Evolutionary conservation across 345 rosid species (phyloP).

Genomic region (Syzygium aqueum): DNA sequence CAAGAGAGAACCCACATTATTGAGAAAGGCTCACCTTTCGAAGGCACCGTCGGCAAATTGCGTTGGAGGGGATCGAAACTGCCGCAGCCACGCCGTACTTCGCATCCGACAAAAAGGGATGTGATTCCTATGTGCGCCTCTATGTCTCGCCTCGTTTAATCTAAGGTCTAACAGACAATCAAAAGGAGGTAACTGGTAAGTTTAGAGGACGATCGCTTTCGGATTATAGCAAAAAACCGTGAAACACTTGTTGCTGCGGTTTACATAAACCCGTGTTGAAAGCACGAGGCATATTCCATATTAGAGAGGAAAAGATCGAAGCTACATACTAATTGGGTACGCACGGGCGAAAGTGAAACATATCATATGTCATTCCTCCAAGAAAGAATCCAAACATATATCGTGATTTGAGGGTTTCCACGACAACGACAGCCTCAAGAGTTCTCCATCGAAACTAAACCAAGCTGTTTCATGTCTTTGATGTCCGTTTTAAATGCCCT

Average conservation of each 20-base stretch:
- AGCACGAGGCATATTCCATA: background rate
- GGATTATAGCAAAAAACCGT: background rate
- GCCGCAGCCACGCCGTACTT: background rate
- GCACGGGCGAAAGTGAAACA: background rate
- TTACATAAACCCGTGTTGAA: background rate
- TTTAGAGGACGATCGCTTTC: background rate
- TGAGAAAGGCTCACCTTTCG: background rate
- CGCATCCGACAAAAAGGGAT: background rate
- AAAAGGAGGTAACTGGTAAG: background rate
- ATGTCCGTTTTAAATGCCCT: background rate
- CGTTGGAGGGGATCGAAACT: background rate
- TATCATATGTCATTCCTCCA: background rate
- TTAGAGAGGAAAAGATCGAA: too few species aligned
- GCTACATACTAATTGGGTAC: background rate
- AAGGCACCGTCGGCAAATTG: background rate
- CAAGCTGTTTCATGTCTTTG: background rate
- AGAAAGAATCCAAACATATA: background rate
- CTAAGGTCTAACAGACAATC: background rate
- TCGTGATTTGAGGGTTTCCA: background rate
- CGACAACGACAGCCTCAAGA: background rate
- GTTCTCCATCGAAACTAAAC: background rate
- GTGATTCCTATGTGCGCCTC: background rate
- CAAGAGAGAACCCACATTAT: background rate
- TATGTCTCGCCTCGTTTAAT: background rate
- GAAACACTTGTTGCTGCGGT: background rate